Conservation (phyloP, 2,329 filamentous ascomycete species). For the Calonectria hawksworthii region DNA sequence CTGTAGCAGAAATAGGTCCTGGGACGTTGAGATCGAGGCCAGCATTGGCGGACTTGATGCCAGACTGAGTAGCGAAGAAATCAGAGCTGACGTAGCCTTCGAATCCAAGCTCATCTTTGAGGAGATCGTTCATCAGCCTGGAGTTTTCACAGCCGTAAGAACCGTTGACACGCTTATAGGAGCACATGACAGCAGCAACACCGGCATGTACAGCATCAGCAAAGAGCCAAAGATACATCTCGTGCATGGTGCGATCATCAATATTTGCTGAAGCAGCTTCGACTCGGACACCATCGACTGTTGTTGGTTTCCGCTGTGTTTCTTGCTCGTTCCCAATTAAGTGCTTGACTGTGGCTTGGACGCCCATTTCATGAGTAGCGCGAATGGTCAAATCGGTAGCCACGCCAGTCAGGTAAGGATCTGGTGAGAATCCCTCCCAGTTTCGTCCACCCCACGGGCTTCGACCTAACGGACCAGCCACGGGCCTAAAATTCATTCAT, state of each 20-base stretch:
- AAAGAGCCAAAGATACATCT: slow-evolving; percentile 15
- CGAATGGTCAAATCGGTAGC: neutral
- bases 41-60: neutral
- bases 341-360: neutral
- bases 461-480: slow-evolving; percentile 11
- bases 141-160: slow-evolving; percentile 15
- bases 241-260: slow-evolving; percentile 9
- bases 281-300: neutral
- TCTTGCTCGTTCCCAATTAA: slow-evolving; percentile 67
- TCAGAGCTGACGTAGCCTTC: neutral
- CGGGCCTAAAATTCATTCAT: neutral
- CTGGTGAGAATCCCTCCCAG: slow-evolving; percentile 14
- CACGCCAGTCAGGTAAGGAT: slow-evolving; percentile 11
- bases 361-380: neutral
- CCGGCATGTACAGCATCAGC: slow-evolving; percentile 16
- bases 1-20: neutral
- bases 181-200: slow-evolving; percentile 9
- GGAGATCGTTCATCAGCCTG: slow-evolving; percentile 1
- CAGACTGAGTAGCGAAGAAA: neutral
- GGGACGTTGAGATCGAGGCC: neutral
- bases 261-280: slow-evolving; percentile 1
- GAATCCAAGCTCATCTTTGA: slow-evolving; percentile 13
- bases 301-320: slow-evolving; percentile 54
- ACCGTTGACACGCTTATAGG: slow-evolving; percentile 6
- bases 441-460: slow-evolving; percentile 6